These are phyloP conservation scores for Tylopilus sp. DNA, from an alignment of 768 basidiomycete species.

Conservation along the genomic window DNA sequence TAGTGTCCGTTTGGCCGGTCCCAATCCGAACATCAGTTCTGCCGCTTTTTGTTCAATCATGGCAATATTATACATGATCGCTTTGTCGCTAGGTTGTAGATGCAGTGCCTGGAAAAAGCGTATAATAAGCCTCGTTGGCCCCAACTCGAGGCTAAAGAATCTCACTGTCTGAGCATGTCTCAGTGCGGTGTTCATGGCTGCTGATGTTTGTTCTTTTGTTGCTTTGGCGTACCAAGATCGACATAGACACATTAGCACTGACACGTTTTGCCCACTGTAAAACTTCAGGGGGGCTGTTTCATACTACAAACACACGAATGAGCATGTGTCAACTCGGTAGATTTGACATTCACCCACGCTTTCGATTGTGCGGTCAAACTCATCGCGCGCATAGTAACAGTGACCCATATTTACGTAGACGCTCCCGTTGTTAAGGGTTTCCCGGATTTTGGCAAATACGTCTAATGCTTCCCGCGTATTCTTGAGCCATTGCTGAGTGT, in stretches of 20 bases:
- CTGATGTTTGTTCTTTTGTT: constrained; percentile 80
- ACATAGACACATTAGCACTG: constrained; percentile 80
- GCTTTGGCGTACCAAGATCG: constrained; percentile 95
- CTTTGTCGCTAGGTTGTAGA: constrained; percentile 84
- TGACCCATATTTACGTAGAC: constrained; percentile 97
- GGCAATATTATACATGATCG: constrained; percentile 91
- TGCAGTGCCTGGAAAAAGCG: constrained; percentile 63
- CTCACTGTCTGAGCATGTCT: constrained; percentile 76
- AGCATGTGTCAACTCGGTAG: background rate
- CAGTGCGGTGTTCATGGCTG: constrained; percentile 80
- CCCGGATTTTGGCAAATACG: constrained; percentile 87
- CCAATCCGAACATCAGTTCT: constrained; percentile 78
- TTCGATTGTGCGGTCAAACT: constrained; percentile 95
- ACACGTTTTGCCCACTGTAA: constrained; percentile 67
- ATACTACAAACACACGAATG: constrained; percentile 52
- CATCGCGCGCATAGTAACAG: constrained; percentile 88
- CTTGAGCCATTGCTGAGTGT: constrained; percentile 58
- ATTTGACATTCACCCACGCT: constrained; percentile 53
- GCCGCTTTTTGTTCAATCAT: constrained; percentile 98
- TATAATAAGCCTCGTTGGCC: background rate
- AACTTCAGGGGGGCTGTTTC: constrained; percentile 85
- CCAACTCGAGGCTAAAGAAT: background rate
- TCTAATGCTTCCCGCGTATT: constrained; percentile 86
- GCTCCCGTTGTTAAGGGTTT: constrained; percentile 76
- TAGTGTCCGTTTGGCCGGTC: constrained; percentile 72